Percentiles rank a stretch among this genome's conserved stretches.
Conservation (phyloP, 805 yeast genomes). For the Blastobotrys attinorum region DNA sequence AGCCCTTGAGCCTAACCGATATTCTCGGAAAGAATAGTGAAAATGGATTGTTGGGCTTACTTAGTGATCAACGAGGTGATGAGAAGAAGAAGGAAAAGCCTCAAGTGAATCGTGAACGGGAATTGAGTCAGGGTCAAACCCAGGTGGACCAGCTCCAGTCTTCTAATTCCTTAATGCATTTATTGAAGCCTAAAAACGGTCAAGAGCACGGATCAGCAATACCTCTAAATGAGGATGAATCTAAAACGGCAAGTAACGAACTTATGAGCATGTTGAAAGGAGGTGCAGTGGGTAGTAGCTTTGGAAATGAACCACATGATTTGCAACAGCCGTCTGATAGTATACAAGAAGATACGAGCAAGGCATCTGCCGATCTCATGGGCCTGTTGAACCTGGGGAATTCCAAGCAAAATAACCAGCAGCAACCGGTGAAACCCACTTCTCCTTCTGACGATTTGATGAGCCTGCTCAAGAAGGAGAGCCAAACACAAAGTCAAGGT, state of each 20-base stretch:
- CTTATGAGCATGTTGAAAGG: background rate
- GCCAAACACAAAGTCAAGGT: background rate
- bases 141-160: no score
- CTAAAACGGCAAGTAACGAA: background rate
- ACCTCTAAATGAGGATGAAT: background rate
- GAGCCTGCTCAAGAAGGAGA: background rate
- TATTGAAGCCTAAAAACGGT: background rate
- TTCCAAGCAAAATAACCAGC: background rate
- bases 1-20: constrained; percentile 9
- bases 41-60: background rate
- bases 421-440: background rate
- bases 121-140: no score
- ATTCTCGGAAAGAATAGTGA: background rate
- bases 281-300: no score
- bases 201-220: background rate
- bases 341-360: no score
- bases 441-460: background rate
- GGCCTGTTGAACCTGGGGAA: background rate
- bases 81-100: constrained; percentile 3
- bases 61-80: background rate
- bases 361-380: background rate
- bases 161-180: background rate
- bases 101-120: constrained; percentile 8
- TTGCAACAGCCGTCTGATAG: no score
- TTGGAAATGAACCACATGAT: no score